Base-by-base conservation (phyloP, 2,329 filamentous ascomycete species). In the Xylariaceae sp. region DNA sequence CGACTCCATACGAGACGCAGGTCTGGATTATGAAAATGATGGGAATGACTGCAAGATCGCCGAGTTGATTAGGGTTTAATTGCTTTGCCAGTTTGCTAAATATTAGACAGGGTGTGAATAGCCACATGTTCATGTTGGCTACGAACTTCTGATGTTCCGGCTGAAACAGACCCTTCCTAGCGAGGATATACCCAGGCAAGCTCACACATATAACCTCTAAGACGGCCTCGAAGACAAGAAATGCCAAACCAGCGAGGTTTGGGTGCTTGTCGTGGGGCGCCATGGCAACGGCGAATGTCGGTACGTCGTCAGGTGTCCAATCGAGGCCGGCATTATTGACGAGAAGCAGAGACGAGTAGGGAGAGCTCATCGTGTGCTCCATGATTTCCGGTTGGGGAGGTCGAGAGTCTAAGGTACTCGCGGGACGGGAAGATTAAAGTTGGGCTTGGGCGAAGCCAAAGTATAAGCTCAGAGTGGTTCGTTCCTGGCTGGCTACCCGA, bases 61-160 rank as follows among this genome's bases (percentile, higher is more conserved):
- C 81, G 48, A 99, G 84, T 75, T 96, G 97, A 60, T 95, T 89
- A 52, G 92, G 90, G 41, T 90, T 96, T 56, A 99, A 83, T 75
- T 99, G 94, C 1, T 92, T 96, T 6, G 93, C 95, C 34, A 99
- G 84, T 76, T 99, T 99, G 14, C 91, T 96, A 75, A 98, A 99
- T 74, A 99, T 96, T 63, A 99, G 86, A 74, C 95, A 98, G 64
- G 95, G 95, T 26, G 95, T 99, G 76, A 99, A 99, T 37, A 99
- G 82, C 78, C 90, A 91, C 57, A 97, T 92, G 74, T 99, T 99
- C 66, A 99, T 82, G 71, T 99, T 97, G 51, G 95, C 94, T 47
- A 97, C 82, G 71, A 99, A 96, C 76, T 97, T 98, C 75, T 99
- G 95, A 73, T 93, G 91, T 48, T 96, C 92, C 62, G 91, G 92